Percentiles rank a stretch among this genome's conserved stretches.
Conservation (phyloP, 345 rosid genomes). For the Rhodamnia argentea region DNA sequence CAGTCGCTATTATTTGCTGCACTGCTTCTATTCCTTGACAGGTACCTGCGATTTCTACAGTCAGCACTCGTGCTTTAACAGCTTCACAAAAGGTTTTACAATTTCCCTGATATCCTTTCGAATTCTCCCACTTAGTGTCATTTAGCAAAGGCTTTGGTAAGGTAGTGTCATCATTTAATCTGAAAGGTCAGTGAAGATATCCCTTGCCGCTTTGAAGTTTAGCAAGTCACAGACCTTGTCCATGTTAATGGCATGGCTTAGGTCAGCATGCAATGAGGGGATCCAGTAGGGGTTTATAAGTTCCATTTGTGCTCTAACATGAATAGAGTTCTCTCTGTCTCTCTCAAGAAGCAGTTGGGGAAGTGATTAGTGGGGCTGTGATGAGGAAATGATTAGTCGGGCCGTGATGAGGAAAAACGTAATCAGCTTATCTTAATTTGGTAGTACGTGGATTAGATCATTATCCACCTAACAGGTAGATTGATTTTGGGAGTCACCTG, state of each 20-base stretch:
- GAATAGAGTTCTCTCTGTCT: not conserved
- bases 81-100: not conserved
- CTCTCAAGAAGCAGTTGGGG: not conserved
- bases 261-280: not conserved
- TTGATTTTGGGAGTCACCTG: not conserved
- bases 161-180: not conserved
- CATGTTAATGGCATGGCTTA: not conserved
- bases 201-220: not conserved
- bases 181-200: not conserved
- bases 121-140: not conserved
- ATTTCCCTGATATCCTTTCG: not conserved
- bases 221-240: not conserved
- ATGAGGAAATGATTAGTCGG: not conserved
- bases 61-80: not conserved
- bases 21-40: not conserved
- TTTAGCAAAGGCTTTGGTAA: not conserved
- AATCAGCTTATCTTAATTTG: not conserved
- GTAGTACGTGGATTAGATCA: not conserved
- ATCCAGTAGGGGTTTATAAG: not conserved
- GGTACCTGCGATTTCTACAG: not conserved
- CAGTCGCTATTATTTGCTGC: not conserved
- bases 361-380: not conserved
- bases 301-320: not conserved
- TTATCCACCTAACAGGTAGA: not conserved
- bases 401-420: not conserved